These are phyloP conservation scores for Phytophthora nicotianae DNA, from an alignment of 352 stramenopile genomes.

Conservation along the genomic window DNA sequence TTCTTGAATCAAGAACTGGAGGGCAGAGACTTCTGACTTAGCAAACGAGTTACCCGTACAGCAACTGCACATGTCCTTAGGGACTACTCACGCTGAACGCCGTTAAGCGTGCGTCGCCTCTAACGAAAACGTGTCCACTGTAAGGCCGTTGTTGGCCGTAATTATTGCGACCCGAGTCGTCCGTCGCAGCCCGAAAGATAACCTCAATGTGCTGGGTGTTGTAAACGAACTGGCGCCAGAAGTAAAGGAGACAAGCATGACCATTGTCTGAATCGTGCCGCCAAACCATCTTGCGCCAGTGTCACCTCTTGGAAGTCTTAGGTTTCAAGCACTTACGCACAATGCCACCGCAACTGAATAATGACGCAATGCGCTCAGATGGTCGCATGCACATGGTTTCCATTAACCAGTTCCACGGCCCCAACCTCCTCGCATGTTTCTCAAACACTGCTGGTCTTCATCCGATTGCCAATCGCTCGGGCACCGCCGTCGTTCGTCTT, in stretches of 20 bases:
- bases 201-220: constrained; percentile 2
- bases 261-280: neutral
- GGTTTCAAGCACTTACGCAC: neutral
- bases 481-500: constrained; percentile 12
- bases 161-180: constrained; percentile 1
- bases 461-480: constrained; percentile 18
- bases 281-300: neutral
- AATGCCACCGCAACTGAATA: neutral
- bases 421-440: constrained; percentile 18
- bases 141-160: too few species aligned
- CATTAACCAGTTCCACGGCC: neutral
- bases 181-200: constrained; percentile 6
- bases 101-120: neutral
- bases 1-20: too few species aligned
- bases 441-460: constrained; percentile 2
- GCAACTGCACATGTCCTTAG: too few species aligned
- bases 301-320: neutral
- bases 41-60: too few species aligned
- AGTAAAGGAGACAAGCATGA: constrained; percentile 17
- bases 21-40: too few species aligned
- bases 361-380: constrained; percentile 11
- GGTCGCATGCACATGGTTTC: constrained; percentile 10
- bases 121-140: neutral
- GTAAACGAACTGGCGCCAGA: constrained; percentile 7
- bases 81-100: too few species aligned